Percentiles rank a stretch among this genome's conserved stretches.
phyloP scores from a whole-genome alignment of 2,329 filamentous ascomycete genomes.

The Onygenales sp. region DNA sequence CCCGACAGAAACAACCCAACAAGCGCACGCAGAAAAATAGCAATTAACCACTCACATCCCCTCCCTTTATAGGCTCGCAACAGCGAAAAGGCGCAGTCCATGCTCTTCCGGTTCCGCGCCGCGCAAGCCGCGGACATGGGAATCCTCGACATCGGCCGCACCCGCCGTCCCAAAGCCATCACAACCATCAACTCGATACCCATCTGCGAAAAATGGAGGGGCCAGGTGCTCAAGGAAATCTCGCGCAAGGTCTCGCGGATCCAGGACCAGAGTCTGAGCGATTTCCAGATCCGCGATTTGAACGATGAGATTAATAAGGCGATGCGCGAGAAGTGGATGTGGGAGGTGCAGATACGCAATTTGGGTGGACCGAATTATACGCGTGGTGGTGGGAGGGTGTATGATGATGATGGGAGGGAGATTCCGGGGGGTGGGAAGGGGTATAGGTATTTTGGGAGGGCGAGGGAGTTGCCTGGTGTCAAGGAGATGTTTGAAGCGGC shows the following conservation, averaged over 20 bases:
- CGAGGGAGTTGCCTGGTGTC: slow-evolving; percentile 81
- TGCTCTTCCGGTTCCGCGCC: slow-evolving; percentile 99
- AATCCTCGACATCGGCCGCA: slow-evolving; percentile 86
- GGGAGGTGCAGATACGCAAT: slow-evolving; percentile 94
- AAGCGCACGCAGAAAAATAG: background rate
- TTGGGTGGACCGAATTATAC: slow-evolving; percentile 97
- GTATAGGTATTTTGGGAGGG: slow-evolving; percentile 89
- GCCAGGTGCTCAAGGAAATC: slow-evolving; percentile 94
- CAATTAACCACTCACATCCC: background rate
- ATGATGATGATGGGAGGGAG: slow-evolving; percentile 64
- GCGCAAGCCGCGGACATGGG: slow-evolving; percentile 92
- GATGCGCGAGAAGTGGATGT: slow-evolving; percentile 98
- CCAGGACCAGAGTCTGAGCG: slow-evolving; percentile 80
- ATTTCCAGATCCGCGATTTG: slow-evolving; percentile 94
- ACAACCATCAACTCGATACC: slow-evolving; percentile 77
- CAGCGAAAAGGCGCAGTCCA: slow-evolving; percentile 96
- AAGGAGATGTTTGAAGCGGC: slow-evolving; percentile 92
- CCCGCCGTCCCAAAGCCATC: slow-evolving; percentile 83
- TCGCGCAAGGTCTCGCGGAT: slow-evolving; percentile 94
- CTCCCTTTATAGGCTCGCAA: slow-evolving; percentile 66
- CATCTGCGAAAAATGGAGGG: slow-evolving; percentile 92
- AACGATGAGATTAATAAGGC: slow-evolving; percentile 99
- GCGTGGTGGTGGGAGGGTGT: slow-evolving; percentile 60
- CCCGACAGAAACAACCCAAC: background rate
- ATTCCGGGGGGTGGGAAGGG: slow-evolving; percentile 69